Conservation (phyloP, 169 alveolate genomes). For the Plasmodium vivax region DNA sequence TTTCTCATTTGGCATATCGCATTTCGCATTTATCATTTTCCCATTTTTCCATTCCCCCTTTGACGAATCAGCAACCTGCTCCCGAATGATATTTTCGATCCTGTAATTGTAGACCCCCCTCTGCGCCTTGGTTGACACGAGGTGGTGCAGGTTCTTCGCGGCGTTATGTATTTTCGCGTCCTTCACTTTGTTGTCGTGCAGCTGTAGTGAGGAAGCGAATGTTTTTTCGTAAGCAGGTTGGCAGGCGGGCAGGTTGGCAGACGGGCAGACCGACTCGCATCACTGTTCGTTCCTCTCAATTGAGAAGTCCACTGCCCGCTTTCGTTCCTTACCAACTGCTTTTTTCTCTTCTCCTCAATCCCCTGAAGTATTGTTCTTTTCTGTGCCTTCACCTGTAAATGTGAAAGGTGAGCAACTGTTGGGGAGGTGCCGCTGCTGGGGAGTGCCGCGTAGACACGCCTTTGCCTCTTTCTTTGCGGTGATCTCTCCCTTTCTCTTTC, state of each 20-base stretch:
- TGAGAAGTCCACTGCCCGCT: background rate
- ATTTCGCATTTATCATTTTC: background rate
- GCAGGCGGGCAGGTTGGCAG: background rate
- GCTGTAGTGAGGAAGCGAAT: background rate
- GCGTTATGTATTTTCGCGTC: constrained; percentile 48
- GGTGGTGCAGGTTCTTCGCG: constrained; percentile 66
- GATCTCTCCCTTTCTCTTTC: too few species aligned
- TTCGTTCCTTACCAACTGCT: constrained; percentile 26
- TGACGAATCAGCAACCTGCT: constrained; percentile 36
- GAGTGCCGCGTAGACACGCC: background rate
- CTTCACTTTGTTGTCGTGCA: constrained; percentile 23
- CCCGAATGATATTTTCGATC: constrained; percentile 64
- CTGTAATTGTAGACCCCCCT: constrained; percentile 59
- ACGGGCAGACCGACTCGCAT: background rate
- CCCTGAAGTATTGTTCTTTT: constrained; percentile 4
- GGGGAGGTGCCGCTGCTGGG: background rate
- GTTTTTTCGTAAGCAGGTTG: background rate
- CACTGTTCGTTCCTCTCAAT: background rate
- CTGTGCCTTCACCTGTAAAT: constrained; percentile 42
- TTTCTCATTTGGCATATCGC: background rate
- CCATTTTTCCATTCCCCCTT: background rate
- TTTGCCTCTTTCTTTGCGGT: background rate
- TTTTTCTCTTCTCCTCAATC: constrained; percentile 34
- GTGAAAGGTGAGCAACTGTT: background rate
- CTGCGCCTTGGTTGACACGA: constrained; percentile 66